These are phyloP conservation scores for Amanita phalloides DNA, from an alignment of 768 basidiomycete species.

Conservation along the genomic window DNA sequence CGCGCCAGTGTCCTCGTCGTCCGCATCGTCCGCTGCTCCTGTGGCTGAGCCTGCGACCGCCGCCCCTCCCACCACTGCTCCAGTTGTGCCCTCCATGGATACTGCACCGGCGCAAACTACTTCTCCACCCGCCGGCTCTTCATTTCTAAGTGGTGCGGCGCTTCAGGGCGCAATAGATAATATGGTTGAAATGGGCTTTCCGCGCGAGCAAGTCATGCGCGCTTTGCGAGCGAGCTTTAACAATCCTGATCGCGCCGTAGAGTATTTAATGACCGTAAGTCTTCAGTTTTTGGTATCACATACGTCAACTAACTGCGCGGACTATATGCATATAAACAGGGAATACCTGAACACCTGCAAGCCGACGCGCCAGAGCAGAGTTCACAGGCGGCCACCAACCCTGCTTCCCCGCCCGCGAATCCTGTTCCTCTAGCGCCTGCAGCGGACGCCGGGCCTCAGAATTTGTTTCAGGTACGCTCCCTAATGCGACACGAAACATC, in stretches of 20 bases:
- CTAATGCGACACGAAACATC: background rate
- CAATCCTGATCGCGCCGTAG: constrained; percentile 96
- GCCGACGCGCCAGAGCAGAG: constrained; percentile 14
- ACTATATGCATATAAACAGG: constrained; percentile 57
- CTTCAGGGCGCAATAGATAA: constrained; percentile 70
- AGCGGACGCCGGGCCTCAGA: constrained; percentile 43
- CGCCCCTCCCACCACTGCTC: constrained; percentile 5
- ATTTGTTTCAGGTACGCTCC: constrained; percentile 68
- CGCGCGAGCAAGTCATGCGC: constrained; percentile 70
- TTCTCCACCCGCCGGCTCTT: constrained; percentile 32
- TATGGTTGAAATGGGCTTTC: constrained; percentile 94
- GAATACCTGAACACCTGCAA: constrained; percentile 30
- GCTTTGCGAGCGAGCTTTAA: constrained; percentile 92
- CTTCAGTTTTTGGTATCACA: constrained; percentile 1
- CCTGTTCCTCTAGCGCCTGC: constrained; percentile 12
- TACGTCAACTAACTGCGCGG: constrained; percentile 23
- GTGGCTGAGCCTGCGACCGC: no score
- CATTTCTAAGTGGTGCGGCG: constrained; percentile 68
- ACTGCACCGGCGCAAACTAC: constrained; percentile 8
- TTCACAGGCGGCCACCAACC: no score
- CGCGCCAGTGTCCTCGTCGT: no score
- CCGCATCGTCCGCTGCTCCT: no score
- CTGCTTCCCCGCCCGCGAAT: no score
- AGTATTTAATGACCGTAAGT: constrained; percentile 88
- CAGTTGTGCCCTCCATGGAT: constrained; percentile 9